Base-by-base conservation (phyloP, 345 rosid genomes). In the Toxicodendron radicans region DNA sequence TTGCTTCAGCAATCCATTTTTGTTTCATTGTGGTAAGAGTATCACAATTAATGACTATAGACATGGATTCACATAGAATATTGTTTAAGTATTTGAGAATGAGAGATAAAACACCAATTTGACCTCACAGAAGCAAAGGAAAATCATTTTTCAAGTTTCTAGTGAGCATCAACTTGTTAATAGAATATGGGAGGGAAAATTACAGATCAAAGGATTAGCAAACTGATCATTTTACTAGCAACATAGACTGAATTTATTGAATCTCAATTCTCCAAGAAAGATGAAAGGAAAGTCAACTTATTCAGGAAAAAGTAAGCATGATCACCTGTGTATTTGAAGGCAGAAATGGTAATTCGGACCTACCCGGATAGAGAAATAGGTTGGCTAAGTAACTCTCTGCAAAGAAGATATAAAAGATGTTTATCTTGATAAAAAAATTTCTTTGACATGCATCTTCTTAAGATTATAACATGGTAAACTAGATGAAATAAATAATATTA, bases 331-430 rank as follows among this genome's bases (percentile, higher is more conserved):
- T 89, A 76, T 95, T 92, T 33, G 83, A 78, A 70, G 97, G 99
- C 64, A 91, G 76, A 89, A 95, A 95, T 32, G 97, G 90, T 75
- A 92, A 84, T 89, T 92, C 89, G 18, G 94, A 87, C 79, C 89
- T 91, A 72, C 96, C 98, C 64, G 97, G 94, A 81, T 91, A 95
- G 49, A 92, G 96, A 73, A 97, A 89, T 17, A 95, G 88, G 78
- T 89, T 95, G 46, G 99, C 98, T 76, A 95, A 78, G 88, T 92
- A 95, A 80, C 81, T 92, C 82, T 95, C 99, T 95, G 83, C 76
- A 84, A 71, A 46, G 17, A 27, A 38, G 59, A 57, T 65, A 38
- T 21, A 24, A 21, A 38, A 46, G 64, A n/a, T 52, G 53, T 27
- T 48, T 27, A 72, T 66, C 63, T 62, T 33, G 32, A 56, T 41